Percentiles rank a stretch among this genome's conserved stretches.
Conservation (phyloP, 192 early-diverging fungal genomes). For the Entomortierella beljakovae region DNA sequence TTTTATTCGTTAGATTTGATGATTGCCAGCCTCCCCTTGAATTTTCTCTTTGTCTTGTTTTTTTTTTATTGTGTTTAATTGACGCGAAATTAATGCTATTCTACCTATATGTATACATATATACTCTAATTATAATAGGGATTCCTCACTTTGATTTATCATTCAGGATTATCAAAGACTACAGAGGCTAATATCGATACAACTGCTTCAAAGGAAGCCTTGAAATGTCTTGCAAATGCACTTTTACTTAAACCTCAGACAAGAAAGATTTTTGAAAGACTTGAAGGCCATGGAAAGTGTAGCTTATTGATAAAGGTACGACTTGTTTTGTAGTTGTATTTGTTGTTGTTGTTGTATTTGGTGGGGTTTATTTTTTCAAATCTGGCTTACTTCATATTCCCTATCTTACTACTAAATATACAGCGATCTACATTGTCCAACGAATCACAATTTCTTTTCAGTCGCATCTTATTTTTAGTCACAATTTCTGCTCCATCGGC, state of each 20-base stretch:
- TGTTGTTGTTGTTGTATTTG: not conserved
- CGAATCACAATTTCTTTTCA: constrained; percentile 69
- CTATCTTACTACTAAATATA: not conserved
- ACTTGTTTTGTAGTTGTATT: not conserved
- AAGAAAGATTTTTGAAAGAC: constrained; percentile 57
- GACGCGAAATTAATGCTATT: not conserved
- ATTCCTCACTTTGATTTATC: constrained; percentile 42
- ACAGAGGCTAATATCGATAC: constrained; percentile 48
- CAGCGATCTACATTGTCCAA: constrained; percentile 50
- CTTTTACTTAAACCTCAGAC: constrained; percentile 65
- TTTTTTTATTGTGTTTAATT: not conserved
- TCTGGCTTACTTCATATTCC: not conserved
- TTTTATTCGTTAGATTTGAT: too few species aligned
- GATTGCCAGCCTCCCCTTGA: too few species aligned
- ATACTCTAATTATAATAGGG: constrained; percentile 26
- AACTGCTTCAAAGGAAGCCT: constrained; percentile 55
- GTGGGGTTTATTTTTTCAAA: not conserved
- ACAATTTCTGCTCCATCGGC: constrained; percentile 60
- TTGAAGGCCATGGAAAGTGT: constrained; percentile 55
- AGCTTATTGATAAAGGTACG: constrained; percentile 60
- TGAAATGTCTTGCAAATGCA: constrained; percentile 80
- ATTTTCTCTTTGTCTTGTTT: too few species aligned
- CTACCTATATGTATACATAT: not conserved
- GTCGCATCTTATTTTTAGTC: constrained; percentile 76
- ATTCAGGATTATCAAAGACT: constrained; percentile 37